Evolutionary conservation across 306 rosid genomes (phyloP).

Genomic region (Echinosophora koreensis): DNA sequence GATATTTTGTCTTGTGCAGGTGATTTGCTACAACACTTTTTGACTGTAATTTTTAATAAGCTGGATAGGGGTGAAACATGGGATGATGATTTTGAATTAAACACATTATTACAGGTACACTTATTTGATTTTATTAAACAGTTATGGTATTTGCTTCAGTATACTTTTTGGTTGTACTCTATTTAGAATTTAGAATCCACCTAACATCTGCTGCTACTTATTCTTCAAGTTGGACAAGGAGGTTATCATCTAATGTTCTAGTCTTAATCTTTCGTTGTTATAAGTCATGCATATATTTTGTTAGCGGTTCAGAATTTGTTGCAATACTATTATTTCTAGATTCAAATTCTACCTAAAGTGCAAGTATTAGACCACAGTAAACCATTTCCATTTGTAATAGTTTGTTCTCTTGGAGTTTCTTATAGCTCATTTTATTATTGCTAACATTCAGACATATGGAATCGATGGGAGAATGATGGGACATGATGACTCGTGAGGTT

Average conservation of each 20-base stretch:
- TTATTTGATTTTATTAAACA: slow-evolving; percentile 42
- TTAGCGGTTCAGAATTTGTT: slow-evolving; percentile 24
- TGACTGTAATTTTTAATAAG: slow-evolving; percentile 86
- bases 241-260: background rate
- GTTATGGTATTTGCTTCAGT: slow-evolving; percentile 32
- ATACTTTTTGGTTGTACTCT: slow-evolving; percentile 22
- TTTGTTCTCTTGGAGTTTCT: slow-evolving; percentile 11
- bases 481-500: background rate
- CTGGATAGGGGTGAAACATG: slow-evolving; percentile 92
- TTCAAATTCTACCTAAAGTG: slow-evolving; percentile 14
- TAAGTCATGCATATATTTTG: background rate
- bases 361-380: slow-evolving; percentile 14
- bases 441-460: slow-evolving; percentile 26
- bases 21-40: slow-evolving; percentile 94
- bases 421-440: slow-evolving; percentile 24
- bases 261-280: slow-evolving; percentile 16
- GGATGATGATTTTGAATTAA: slow-evolving; percentile 97
- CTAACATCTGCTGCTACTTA: slow-evolving; percentile 19
- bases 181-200: slow-evolving; percentile 12
- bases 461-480: background rate
- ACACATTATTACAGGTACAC: slow-evolving; percentile 86
- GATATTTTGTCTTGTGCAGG: slow-evolving; percentile 61
- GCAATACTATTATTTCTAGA: slow-evolving; percentile 1
- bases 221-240: slow-evolving; percentile 14
- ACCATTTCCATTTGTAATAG: slow-evolving; percentile 17